A percentile compares a stretch with the other conserved stretches of the same genome.
Evolutionary conservation across 305 asterid genomes (phyloP).

Genomic region (Fraxinus latifolia): DNA sequence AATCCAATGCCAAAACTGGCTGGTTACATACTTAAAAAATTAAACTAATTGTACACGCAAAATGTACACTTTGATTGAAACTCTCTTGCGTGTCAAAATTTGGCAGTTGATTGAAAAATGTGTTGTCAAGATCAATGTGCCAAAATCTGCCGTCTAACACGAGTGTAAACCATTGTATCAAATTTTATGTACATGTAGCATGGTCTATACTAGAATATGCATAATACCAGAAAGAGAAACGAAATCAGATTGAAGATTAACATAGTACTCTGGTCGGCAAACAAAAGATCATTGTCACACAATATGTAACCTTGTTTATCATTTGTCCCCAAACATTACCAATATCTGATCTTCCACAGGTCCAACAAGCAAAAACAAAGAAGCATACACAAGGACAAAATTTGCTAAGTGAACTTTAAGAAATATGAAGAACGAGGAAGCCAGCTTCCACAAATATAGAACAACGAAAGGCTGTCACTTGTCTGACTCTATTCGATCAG

Average conservation of each 20-base stretch:
- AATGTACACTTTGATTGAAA: no score
- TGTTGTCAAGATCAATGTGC: no score
- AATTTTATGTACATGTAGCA: no score
- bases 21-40: neutral
- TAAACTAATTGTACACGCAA: no score
- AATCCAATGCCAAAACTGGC: neutral
- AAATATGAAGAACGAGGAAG: slow-evolving; percentile 9
- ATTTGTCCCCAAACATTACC: neutral
- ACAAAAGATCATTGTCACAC: neutral
- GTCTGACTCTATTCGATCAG: neutral
- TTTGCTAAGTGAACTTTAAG: slow-evolving; percentile 3
- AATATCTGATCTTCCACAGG: neutral
- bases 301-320: neutral
- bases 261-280: slow-evolving; percentile 5
- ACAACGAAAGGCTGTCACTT: neutral
- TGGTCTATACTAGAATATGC: neutral
- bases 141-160: no score
- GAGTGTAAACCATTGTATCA: no score
- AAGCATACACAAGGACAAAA: slow-evolving; percentile 16
- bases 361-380: neutral
- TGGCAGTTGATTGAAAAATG: no score
- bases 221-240: neutral
- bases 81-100: no score
- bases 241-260: slow-evolving; percentile 2
- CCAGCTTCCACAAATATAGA: slow-evolving; percentile 3